Base-by-base conservation (phyloP, 78 protist genomes). In the Dictyostelium purpureum region DNA sequence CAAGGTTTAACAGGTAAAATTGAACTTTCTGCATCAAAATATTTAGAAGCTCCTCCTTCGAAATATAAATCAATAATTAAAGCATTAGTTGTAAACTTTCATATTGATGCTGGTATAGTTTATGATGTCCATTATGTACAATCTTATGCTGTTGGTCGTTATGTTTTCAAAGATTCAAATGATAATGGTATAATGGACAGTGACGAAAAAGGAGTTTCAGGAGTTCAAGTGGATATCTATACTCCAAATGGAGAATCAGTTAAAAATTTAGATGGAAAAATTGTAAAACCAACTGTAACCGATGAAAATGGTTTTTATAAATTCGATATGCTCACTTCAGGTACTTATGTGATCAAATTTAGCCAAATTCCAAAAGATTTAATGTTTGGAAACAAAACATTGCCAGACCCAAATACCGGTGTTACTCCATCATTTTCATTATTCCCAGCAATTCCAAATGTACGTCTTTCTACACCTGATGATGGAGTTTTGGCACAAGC, bases 51-150 rank as follows among this genome's bases (percentile, higher is more conserved):
- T 33, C 71, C 71, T 16, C 71, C 40, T 0, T 0, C 71, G 16
- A 43, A 28, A 33, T 63, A 28, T 21, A 40, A 10, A n/a, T n/a
- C 45, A 42, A 42, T 18, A 11, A 38, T 69, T 18, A 42, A 18
- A 42, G 21, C 76, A 38, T n/a, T 21, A 11, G 76, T 40, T 0
- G 76, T n/a, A 21, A 42, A 69, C 40, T 69, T 69, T n/a, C 47
- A 69, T 38, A 69, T 69, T 42, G 76, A 81, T 38, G 89, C 67
- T 26, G 89, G 79, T 69, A 14, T 81, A 33, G 21, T 26, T n/a
- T 14, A 11, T 7, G 67, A 24, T 49, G 35, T n/a, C 7, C 19
- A 35, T 24, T 35, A 40, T 40, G 31, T 69, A n/a, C n/a, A 31
- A 24, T 38, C 71, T 9, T 52, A 35, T 81, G 89, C 69, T 5